Evolutionary conservation across 2,329 filamentous ascomycete genomes (phyloP), one percentile per base, ranked within the genome.

Genomic region (Cadophora malorum): DNA sequence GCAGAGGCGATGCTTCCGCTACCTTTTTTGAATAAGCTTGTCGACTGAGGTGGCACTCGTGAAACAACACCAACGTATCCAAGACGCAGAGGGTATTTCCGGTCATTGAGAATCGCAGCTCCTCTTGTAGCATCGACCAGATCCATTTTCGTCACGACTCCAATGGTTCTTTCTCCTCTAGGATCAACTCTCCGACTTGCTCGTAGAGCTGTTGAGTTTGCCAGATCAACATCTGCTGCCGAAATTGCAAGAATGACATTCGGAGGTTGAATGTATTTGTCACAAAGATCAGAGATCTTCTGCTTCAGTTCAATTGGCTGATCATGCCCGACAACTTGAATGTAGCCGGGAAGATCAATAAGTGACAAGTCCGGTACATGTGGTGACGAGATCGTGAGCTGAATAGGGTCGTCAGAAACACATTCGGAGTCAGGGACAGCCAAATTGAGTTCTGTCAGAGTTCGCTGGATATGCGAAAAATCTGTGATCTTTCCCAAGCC

Each of bases 121-220:
- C 94, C 96, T 67, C 95, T 89, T 8, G 84, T 83, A 3, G 96
- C 86, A 73, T 98, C 95, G 8, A 99, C 94, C 25, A 99, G 85
- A 76, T 99, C 96, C 95, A 99, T 97, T 82, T 99, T 99, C 3
- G 96, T 99, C 52, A 99, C 90, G n/a, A 99, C 96, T 55, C 96
- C 96, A 76, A 99, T 99, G 0, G 96, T 99, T 70, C 96, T 87
- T 81, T 99, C 96, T 65, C 96, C 96, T 69, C 96, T 86, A 1
- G 96, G 96, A 76, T 99, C 96, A 33, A 98, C 94, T 73, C 95
- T 88, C 70, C 96, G 88, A 73, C 94, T 97, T 21, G 96, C 94
- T 74, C 94, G 86, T 28, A 99, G 81, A 6, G 96, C 94, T 7
- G 96, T 96, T 1, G 96, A 99, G 79, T 99, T 99, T 25, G 96